Conservation (phyloP, 2,329 filamentous ascomycete species). For the Paracoccidioides brasiliensis region DNA sequence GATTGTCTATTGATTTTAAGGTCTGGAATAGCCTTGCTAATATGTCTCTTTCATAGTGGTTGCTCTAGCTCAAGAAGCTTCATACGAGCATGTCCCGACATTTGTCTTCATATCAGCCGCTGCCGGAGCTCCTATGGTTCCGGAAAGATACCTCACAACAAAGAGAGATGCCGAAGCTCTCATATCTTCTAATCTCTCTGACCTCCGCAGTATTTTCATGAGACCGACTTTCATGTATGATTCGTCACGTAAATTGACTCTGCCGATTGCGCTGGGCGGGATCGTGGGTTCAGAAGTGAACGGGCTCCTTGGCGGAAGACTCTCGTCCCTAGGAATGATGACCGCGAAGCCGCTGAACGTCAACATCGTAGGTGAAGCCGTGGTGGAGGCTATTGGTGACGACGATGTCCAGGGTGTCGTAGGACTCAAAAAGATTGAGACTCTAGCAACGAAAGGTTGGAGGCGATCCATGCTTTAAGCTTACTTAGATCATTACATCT, state of each 20-base stretch:
- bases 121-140: slow-evolving; percentile 71
- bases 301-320: slow-evolving; percentile 57
- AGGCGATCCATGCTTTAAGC: slow-evolving; percentile 72
- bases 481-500: neutral
- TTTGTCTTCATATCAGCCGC: slow-evolving; percentile 88
- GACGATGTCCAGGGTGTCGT: slow-evolving; percentile 60
- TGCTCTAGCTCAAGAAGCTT: slow-evolving; percentile 64
- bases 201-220: slow-evolving; percentile 68
- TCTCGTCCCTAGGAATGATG: slow-evolving; percentile 70
- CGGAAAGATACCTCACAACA: slow-evolving; percentile 72
- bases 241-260: slow-evolving; percentile 61
- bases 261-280: slow-evolving; percentile 70
- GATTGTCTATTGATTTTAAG: neutral
- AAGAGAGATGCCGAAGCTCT: slow-evolving; percentile 80
- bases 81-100: slow-evolving; percentile 47
- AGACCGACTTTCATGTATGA: slow-evolving; percentile 86
- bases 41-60: slow-evolving; percentile 46
- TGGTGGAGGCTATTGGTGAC: slow-evolving; percentile 75
- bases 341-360: slow-evolving; percentile 78
- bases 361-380: slow-evolving; percentile 74
- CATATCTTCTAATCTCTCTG: slow-evolving; percentile 58
- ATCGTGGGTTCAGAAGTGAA: slow-evolving; percentile 67
- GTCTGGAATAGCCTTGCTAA: slow-evolving; percentile 3
- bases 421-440: slow-evolving; percentile 67
- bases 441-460: slow-evolving; percentile 70